Evolutionary conservation across 2,329 filamentous ascomycete genomes (phyloP).

Genomic region (Trichoderma brevicompactum): DNA sequence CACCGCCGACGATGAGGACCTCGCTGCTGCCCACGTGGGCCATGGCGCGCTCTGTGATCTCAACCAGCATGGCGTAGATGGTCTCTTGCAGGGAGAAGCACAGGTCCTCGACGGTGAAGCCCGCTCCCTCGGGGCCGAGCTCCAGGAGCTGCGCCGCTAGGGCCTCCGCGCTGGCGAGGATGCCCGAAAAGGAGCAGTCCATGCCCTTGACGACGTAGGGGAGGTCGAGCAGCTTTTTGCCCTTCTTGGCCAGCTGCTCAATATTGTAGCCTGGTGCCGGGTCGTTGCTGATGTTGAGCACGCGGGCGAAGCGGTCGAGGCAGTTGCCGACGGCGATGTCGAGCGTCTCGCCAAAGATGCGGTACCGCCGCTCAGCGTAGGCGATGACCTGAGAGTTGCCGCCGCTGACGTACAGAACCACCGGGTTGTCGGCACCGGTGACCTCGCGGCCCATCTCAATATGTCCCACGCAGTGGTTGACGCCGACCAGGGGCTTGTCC

Average conservation of each 20-base stretch:
- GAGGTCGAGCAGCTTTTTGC: conserved; percentile 76
- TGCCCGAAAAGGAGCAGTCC: conserved; percentile 96
- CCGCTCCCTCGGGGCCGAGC: conserved; percentile 52
- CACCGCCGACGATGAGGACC: conserved; percentile 93
- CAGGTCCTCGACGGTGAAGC: conserved; percentile 79
- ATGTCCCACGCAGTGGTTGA: conserved; percentile 98
- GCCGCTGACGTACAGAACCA: conserved; percentile 93
- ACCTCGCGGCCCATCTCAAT: conserved; percentile 98
- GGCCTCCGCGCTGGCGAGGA: conserved; percentile 80
- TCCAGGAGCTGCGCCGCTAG: conserved; percentile 69
- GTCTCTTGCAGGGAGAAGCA: conserved; percentile 97
- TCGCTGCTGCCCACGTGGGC: conserved; percentile 90
- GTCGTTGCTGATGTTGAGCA: conserved; percentile 89
- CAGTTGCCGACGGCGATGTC: conserved; percentile 99
- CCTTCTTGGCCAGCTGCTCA: conserved; percentile 83
- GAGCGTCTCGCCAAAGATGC: conserved; percentile 96
- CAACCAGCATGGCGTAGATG: conserved; percentile 94
- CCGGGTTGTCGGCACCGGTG: conserved; percentile 86
- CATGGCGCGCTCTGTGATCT: conserved; percentile 98
- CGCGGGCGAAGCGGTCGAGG: conserved; percentile 92
- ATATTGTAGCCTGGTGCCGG: conserved; percentile 98
- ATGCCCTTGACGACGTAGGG: conserved; percentile 98
- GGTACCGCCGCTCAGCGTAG: conserved; percentile 90
- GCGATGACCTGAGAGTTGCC: conserved; percentile 98
- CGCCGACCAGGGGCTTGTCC: conserved; percentile 85